Percentiles rank a stretch among this genome's conserved stretches.
phyloP scores from a whole-genome alignment of 306 rosid species.

The Malus asiatica region DNA sequence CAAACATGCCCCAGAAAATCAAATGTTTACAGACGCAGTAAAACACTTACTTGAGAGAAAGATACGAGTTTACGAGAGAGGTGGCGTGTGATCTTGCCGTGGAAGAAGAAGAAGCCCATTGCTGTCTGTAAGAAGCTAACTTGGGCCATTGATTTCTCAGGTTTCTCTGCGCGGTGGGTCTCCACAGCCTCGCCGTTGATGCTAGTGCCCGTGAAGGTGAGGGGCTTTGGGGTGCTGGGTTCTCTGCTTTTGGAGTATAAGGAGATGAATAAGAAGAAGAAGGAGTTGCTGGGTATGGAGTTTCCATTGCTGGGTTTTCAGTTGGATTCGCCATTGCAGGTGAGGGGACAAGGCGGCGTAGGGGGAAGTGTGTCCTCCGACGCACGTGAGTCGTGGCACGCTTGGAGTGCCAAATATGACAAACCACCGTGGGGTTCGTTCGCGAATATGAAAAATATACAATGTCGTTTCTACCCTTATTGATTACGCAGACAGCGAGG shows the following conservation, averaged over 20 bases:
- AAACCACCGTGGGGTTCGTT: no score
- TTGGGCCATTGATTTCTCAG: constrained; percentile 72
- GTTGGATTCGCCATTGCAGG: neutral
- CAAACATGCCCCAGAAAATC: neutral
- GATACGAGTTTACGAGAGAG: constrained; percentile 49
- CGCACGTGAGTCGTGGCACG: neutral
- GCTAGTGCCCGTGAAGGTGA: constrained; percentile 34
- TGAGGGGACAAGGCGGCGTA: neutral
- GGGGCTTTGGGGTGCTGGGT: constrained; percentile 10
- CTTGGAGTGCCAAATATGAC: neutral
- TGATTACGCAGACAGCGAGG: no score
- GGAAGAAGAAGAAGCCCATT: constrained; percentile 60
- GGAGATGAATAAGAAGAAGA: constrained; percentile 15
- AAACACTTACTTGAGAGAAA: constrained; percentile 40
- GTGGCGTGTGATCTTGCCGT: constrained; percentile 50
- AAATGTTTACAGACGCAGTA: neutral
- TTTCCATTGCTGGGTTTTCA: neutral
- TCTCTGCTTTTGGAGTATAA: constrained; percentile 8
- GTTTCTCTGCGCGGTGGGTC: constrained; percentile 63
- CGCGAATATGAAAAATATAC: no score
- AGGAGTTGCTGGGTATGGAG: neutral
- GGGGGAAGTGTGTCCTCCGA: neutral
- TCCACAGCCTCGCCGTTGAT: constrained; percentile 52
- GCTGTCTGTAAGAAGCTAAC: constrained; percentile 33
- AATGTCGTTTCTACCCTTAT: no score